Base-by-base conservation (phyloP, 306 rosid species). In the Glycine tomentella region DNA sequence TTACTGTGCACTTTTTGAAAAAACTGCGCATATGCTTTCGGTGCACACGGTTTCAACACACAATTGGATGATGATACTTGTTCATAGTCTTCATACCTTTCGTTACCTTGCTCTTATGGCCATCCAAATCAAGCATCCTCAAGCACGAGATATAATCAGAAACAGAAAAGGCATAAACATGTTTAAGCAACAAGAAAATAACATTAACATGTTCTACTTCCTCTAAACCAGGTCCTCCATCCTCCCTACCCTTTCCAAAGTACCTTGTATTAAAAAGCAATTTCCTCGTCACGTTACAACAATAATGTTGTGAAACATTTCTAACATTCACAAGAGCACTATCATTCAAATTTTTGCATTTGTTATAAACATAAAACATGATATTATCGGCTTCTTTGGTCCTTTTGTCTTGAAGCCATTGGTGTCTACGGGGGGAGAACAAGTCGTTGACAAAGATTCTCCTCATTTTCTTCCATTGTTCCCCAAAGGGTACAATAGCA, bases 231-330 rank as follows among this genome's bases (percentile, higher is more conserved):
- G 52, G 36, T 8, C 72, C 72, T 67, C 53, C 89, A 38, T 87
- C 84, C 2, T 50, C 65, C 16, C 75, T 75, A 7, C 78, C 87
- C 2, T 75, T 17, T 2, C 83, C 88, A 53, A 86, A 88, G 49
- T 83, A 82, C 76, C 91, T 84, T 45, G 7, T 82, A 42, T 64
- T 72, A 58, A 88, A 86, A 3, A 83, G 1, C 83, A 86, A n/a
- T 33, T 31, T 86, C 44, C 89, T 88, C 0, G 59, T 38, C 11
- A 88, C 59, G 10, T 83, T 84, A 2, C 78, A 80, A 2, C 76
- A 16, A 3, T 79, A 87, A 2, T 87, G 90, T 12, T 33, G 86
- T 2, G 82, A 10, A 1, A 48, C 69, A 4, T 63, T 5, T 20
- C 86, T 85, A 0, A 83, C 68, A 20, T 85, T 40, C 1, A 89